Base-by-base conservation (phyloP, 805 yeast genomes). In the Candida cerambycidarum region DNA sequence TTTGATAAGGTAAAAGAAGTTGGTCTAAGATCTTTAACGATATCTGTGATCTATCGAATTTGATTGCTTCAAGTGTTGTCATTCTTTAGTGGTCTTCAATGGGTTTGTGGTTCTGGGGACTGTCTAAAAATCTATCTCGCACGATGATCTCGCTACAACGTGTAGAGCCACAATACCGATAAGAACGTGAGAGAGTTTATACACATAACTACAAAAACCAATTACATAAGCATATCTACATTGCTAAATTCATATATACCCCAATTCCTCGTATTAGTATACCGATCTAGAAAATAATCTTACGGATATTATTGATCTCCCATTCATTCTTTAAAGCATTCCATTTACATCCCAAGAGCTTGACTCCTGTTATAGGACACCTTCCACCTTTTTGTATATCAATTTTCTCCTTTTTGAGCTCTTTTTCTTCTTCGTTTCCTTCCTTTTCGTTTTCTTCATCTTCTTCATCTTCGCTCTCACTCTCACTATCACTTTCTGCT, bases 331-430 rank as follows among this genome's bases (percentile, higher is more conserved):
- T 57, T 6, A 74, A 71, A n/a, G 70, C 64, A 49, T 79, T 78
- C 68, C 78, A 83, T 47, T 71, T 69, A 59, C 96, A 89, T 5
- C 88, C 87, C 25, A 89, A 59, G 27, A 92, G 65, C 51, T 71
- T 77, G 42, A 75, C 80, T 0, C 89, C 86, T 0, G 96, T 85
- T 1, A 86, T 75, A 0, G 98, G 98, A 58, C 98, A 92, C 48
- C 83, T 69, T 2, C 90, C 90, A 7, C 84, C 86, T 13, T 67
- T 66, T 13, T 57, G 54, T 15, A 68, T 64, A 36, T 72, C 75
- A 18, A 24, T 39, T 19, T 33, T 19, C 21, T 40, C 35, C 14
- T 18, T 17, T 13, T 38, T 28, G 4, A 31, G 36, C 6, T 41
- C 38, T n/a, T 17, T 19, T 11, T 38, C 32, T 13, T 32, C 37